Evolutionary conservation across 352 stramenopile genomes (phyloP), one percentile per base, ranked within the genome.

Genomic region (Phytopythium chamaehyphon): DNA sequence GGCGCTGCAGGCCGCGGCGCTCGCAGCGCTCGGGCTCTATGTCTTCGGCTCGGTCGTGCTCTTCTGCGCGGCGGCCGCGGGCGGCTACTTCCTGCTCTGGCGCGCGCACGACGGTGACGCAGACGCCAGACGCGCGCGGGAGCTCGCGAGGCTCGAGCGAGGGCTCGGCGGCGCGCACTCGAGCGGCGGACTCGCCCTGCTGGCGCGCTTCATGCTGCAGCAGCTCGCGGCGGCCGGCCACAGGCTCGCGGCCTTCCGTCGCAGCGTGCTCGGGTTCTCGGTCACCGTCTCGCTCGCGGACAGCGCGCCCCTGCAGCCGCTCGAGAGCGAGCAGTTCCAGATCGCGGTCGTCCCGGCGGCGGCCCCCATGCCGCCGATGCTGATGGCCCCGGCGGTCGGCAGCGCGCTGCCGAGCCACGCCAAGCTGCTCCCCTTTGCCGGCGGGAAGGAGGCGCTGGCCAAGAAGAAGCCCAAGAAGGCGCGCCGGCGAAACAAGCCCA

Each of bases 221-320:
- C 21, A 37, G 51, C 33, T 57, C 18, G 31, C 50, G 16, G 40
- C 35, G 40, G 43, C 54, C 1, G 31, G 31, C 31, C 18, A 40
- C 9, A 51, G 31, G 14, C 62, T 71, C n/a, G 51, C 47, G 7
- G 40, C 66, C 6, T 61, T 86, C 18, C 69, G 69, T 19, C 74
- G 73, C 36, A 77, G 66, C 35, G 69, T 59, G 19, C 44, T 83
- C 18, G 73, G 80, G 57, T 86, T 81, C 50, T 76, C 64, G 37
- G 64, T 83, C 40, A 86, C 74, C 22, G 59, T 86, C 12, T 86
- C 74, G 9, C 80, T 83, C 24, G 71, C 66, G 8, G 71, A 77
- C 35, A 79, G 68, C 48, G 31, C 64, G 19, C 50, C 60, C 16
- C 51, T 66, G 14, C 16, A 47, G 3, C 54, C 52, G 26, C 36